phyloP scores from a whole-genome alignment of 495 filamentous ascomycete genomes.

The Hyaloscypha bicolor region DNA sequence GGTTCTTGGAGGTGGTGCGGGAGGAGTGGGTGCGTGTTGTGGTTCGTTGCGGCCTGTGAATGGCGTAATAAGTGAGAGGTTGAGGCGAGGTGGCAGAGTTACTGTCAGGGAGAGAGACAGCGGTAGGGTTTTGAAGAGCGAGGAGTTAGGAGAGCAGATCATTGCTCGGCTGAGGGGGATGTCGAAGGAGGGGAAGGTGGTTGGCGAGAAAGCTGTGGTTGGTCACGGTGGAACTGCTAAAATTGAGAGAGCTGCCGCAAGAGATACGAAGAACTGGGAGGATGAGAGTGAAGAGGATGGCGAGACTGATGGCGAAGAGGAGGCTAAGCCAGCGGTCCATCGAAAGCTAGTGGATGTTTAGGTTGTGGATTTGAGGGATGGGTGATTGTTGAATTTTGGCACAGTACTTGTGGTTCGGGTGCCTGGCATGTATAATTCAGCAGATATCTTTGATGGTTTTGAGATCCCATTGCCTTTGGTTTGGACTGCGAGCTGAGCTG shows the following conservation, averaged over 20 bases:
- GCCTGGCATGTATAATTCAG: too few relatives aligned
- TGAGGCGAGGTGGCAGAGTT: neutral
- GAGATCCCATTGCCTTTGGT: too few relatives aligned
- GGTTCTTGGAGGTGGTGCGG: neutral
- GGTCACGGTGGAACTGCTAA: conserved; percentile 8
- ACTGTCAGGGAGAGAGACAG: neutral
- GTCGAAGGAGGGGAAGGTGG: conserved; percentile 17
- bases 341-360: conserved; percentile 31
- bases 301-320: conserved; percentile 7
- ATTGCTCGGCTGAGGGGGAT: conserved; percentile 16
- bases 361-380: neutral
- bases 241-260: conserved; percentile 23
- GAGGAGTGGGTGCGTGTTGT: neutral
- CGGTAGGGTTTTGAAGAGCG: conserved; percentile 21
- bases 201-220: neutral
- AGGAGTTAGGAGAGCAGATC: conserved; percentile 26
- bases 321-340: neutral
- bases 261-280: conserved; percentile 28
- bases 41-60: neutral
- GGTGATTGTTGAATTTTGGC: neutral
- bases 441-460: too few relatives aligned
- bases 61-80: neutral
- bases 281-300: conserved; percentile 22
- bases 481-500: too few relatives aligned
- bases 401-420: neutral